phyloP scores from a whole-genome alignment of 2,329 filamentous ascomycete species.

The Magnaporthales sp. region DNA sequence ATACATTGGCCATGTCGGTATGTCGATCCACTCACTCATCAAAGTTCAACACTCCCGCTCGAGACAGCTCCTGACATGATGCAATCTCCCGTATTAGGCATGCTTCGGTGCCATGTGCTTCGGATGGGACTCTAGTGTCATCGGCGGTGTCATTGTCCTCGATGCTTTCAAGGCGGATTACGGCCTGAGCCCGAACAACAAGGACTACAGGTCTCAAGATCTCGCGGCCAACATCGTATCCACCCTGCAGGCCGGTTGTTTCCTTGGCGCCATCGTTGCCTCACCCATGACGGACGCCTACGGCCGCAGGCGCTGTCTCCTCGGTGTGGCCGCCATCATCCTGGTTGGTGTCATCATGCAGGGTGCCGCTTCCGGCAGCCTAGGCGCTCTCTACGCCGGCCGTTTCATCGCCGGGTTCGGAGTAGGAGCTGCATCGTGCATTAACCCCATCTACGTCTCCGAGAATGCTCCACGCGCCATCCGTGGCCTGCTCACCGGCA shows the following conservation, averaged over 20 bases:
- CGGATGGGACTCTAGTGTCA: constrained; percentile 18
- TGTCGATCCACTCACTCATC: neutral
- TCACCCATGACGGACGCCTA: constrained; percentile 18
- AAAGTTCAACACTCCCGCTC: neutral
- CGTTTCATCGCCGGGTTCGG: constrained; percentile 44
- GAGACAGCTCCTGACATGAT: neutral
- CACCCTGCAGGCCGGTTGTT: constrained; percentile 16
- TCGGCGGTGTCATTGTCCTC: constrained; percentile 18
- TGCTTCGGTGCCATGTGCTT: constrained; percentile 18
- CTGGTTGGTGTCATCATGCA: constrained; percentile 22
- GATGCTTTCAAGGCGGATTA: constrained; percentile 11
- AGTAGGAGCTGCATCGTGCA: constrained; percentile 42
- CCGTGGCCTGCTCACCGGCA: constrained; percentile 48
- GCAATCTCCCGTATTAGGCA: constrained; percentile 2
- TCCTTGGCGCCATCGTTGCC: constrained; percentile 14
- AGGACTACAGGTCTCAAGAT: constrained; percentile 3
- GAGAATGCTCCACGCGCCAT: constrained; percentile 52
- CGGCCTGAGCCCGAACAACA: constrained; percentile 1
- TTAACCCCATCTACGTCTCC: constrained; percentile 51
- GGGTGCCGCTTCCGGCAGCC: constrained; percentile 20
- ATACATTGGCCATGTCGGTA: constrained; percentile 48
- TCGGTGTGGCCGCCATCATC: constrained; percentile 10
- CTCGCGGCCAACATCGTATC: constrained; percentile 17
- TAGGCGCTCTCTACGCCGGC: constrained; percentile 21
- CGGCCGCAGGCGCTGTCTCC: constrained; percentile 21